Evolutionary conservation across 2,329 filamentous ascomycete species (phyloP).

Genomic region (Aspergillus amoenus): DNA sequence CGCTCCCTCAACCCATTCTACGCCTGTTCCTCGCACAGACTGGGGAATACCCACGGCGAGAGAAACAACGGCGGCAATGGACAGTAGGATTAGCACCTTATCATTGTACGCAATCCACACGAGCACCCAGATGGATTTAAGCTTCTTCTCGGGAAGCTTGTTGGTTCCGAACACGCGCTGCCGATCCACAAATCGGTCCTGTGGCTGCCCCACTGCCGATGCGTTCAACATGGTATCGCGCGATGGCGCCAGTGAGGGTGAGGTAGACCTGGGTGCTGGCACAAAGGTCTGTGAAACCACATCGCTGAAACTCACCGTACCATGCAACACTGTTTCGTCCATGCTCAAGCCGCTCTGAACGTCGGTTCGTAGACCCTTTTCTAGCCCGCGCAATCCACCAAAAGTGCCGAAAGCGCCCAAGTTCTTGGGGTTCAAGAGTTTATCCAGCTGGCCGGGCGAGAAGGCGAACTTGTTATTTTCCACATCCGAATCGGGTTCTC

Average conservation of each 20-base stretch:
- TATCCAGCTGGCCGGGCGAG: slow-evolving; percentile 70
- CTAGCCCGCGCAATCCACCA: slow-evolving; percentile 69
- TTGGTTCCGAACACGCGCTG: slow-evolving; percentile 71
- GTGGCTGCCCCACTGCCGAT: no score
- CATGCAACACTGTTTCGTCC: slow-evolving; percentile 67
- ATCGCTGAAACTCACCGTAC: slow-evolving; percentile 67
- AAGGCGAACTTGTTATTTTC: slow-evolving; percentile 71
- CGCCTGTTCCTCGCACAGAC: slow-evolving; percentile 55
- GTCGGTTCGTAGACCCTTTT: slow-evolving; percentile 70
- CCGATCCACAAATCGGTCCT: slow-evolving; percentile 50
- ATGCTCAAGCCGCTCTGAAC: slow-evolving; percentile 64
- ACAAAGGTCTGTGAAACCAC: slow-evolving; percentile 38
- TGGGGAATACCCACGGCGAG: slow-evolving; percentile 74
- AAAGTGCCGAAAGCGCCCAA: slow-evolving; percentile 71
- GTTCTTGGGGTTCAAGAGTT: slow-evolving; percentile 78
- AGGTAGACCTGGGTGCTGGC: slow-evolving; percentile 27
- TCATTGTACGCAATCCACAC: slow-evolving; percentile 82
- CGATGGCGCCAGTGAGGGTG: slow-evolving; percentile 12
- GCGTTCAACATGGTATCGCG: slow-evolving; percentile 5
- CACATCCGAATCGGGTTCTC: slow-evolving; percentile 67
- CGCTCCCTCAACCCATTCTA: slow-evolving; percentile 80
- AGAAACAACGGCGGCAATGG: slow-evolving; percentile 70
- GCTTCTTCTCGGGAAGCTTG: slow-evolving; percentile 63
- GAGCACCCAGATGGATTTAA: slow-evolving; percentile 67
- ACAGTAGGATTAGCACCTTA: slow-evolving; percentile 72